Base-by-base conservation (phyloP, 257 asterid genomes). In the Nicotiana knightiana region DNA sequence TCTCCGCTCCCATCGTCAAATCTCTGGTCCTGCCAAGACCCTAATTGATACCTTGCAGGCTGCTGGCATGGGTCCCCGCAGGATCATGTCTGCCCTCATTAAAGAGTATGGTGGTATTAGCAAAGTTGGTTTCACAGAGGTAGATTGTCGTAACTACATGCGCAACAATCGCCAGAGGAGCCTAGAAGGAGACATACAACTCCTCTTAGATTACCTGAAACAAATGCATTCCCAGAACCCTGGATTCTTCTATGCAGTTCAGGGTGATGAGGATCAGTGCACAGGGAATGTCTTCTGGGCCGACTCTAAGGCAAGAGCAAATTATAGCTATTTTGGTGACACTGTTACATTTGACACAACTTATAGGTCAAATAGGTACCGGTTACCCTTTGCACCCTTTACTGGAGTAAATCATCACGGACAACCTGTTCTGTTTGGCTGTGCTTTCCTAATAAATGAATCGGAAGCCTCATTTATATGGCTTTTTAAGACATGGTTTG, bases 41-140 rank as follows among this genome's bases (percentile, higher is more conserved):
- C 83, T 96, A 87, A 96, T 96, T 54, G 99, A 96, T 35, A 94
- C 98, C 46, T 87, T 96, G 82, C 99, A 96, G 93, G 99, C 98
- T 71, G 99, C 99, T 77, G 99, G 99, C 65, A 94, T 96, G 98
- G 99, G 99, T 2, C 98, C 99, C 1, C 92, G 98, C 3, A 87
- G 97, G 90, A 96, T 96, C 46, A 96, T 96, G 99, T 93, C 98
- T 18, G 99, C 96, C 51, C 93, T 96, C 51, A 85, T 96, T 64
- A 96, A 94, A 87, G 99, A 96, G 92, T 94, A 96, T 77, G 99
- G 98, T 81, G 99, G 96, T 12, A 92, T 94, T 88, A 93, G 93
- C 87, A 96, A 92, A 83, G 98, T 96, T 15, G 99, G 99, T 8
- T 96, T 96, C 87, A 96, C 99, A 0, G 99, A 96, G 88, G 98